Conservation (phyloP, 352 stramenopile species). For the Phytophthora vignae region DNA sequence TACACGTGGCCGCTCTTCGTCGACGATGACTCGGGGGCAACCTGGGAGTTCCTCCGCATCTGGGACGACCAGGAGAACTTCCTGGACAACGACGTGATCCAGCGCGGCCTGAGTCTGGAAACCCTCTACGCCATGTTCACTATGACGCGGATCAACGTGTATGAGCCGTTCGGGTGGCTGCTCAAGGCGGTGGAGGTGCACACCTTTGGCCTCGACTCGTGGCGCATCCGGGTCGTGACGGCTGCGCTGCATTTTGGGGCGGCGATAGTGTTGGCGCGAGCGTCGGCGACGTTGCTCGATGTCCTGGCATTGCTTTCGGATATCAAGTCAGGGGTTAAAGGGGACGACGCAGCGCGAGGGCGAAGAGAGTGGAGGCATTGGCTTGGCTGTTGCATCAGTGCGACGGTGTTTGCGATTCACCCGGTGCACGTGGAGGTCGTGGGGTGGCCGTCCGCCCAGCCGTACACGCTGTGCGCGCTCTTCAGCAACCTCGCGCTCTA, state of each 20-base stretch:
- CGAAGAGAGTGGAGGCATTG: conserved; percentile 8
- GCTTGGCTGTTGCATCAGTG: conserved; percentile 48
- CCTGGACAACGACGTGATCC: conserved; percentile 55
- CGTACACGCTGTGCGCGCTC: conserved; percentile 64
- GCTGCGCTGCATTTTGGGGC: conserved; percentile 49
- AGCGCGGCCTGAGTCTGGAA: conserved; percentile 36
- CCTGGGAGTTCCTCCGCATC: conserved; percentile 58
- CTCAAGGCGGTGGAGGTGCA: conserved; percentile 62
- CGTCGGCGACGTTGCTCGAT: conserved; percentile 37
- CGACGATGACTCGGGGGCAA: conserved; percentile 1
- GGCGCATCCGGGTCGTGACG: conserved; percentile 51
- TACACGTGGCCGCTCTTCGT: conserved; percentile 30
- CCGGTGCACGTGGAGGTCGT: conserved; percentile 75
- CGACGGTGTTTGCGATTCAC: conserved; percentile 65
- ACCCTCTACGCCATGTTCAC: conserved; percentile 59
- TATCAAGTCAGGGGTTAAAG: not conserved
- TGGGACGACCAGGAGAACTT: conserved; percentile 78
- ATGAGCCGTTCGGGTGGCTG: conserved; percentile 72
- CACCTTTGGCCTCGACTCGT: conserved; percentile 44
- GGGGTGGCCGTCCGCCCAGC: conserved; percentile 73
- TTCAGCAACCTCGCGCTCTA: conserved; percentile 60
- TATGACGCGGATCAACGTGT: conserved; percentile 70
- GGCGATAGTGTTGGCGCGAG: conserved; percentile 35
- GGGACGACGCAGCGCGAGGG: not conserved
- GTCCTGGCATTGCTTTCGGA: conserved; percentile 26